phyloP scores from a whole-genome alignment of 2,329 filamentous ascomycete genomes.

The Neocucurbitaria cava region DNA sequence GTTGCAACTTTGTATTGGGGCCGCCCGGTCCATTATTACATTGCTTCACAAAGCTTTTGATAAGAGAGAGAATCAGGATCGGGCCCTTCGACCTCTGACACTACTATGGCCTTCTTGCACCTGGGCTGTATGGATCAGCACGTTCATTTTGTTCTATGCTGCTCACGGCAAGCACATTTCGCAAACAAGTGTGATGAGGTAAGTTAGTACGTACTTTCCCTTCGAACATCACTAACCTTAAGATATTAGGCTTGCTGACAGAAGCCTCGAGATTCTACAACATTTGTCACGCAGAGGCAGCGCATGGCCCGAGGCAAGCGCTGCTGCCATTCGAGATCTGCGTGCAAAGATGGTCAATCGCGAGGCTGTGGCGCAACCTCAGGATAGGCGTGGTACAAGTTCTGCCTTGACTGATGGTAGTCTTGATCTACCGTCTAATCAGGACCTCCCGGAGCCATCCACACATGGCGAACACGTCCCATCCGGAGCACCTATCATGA shows the following conservation, averaged over 20 bases:
- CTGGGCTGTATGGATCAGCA: slow-evolving; percentile 62
- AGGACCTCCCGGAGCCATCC: background rate
- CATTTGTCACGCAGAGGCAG: slow-evolving; percentile 36
- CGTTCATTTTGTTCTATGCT: slow-evolving; percentile 60
- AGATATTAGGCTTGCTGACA: slow-evolving; percentile 29
- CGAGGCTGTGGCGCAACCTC: background rate
- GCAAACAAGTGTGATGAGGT: slow-evolving; percentile 50
- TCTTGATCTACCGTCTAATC: background rate
- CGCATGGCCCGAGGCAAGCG: slow-evolving; percentile 40
- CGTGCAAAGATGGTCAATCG: slow-evolving; percentile 21
- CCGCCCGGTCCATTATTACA: slow-evolving; percentile 57
- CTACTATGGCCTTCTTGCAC: slow-evolving; percentile 61
- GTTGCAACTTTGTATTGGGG: slow-evolving; percentile 60
- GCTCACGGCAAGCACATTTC: slow-evolving; percentile 56
- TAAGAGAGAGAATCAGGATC: slow-evolving; percentile 10
- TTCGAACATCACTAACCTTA: slow-evolving; percentile 5
- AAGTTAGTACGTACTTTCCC: slow-evolving; percentile 13
- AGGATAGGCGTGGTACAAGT: background rate
- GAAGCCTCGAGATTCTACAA: slow-evolving; percentile 31
- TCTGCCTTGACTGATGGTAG: background rate
- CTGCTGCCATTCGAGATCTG: slow-evolving; percentile 35
- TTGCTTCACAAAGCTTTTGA: slow-evolving; percentile 45
- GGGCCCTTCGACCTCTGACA: slow-evolving; percentile 33
- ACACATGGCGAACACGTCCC: background rate
- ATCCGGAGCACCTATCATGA: background rate